A percentile compares a stretch with the other conserved stretches of the same genome.
Conservation (phyloP, 2,329 filamentous ascomycete species). For the Bisporella sp. region DNA sequence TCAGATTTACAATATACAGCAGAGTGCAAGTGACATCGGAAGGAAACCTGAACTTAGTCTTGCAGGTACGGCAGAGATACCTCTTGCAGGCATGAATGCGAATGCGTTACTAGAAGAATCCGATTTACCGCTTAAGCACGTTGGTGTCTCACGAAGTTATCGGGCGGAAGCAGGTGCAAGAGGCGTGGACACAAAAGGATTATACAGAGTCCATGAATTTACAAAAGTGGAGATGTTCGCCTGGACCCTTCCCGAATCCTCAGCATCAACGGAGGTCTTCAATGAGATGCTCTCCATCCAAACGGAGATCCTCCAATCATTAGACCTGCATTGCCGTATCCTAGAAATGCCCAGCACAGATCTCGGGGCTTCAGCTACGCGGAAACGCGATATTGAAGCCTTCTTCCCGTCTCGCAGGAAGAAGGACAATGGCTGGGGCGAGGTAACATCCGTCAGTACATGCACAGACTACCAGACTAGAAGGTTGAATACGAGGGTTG, state of each 20-base stretch:
- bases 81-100: slow-evolving; percentile 85
- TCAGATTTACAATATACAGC: slow-evolving; percentile 78
- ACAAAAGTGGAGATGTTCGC: slow-evolving; percentile 98
- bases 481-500: slow-evolving; percentile 69
- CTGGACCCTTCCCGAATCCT: slow-evolving; percentile 62
- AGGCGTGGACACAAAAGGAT: slow-evolving; percentile 83
- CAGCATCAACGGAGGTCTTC: slow-evolving; percentile 54
- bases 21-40: slow-evolving; percentile 54
- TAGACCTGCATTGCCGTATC: slow-evolving; percentile 79
- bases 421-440: slow-evolving; percentile 74
- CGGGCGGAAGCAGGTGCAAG: slow-evolving; percentile 89
- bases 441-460: slow-evolving; percentile 83
- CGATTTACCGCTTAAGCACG: slow-evolving; percentile 69
- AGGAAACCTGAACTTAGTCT: slow-evolving; percentile 66
- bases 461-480: slow-evolving; percentile 94
- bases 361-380: slow-evolving; percentile 77
- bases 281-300: slow-evolving; percentile 84
- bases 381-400: slow-evolving; percentile 91
- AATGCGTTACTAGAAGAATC: slow-evolving; percentile 57
- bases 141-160: slow-evolving; percentile 87
- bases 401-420: slow-evolving; percentile 76
- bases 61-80: slow-evolving; percentile 89
- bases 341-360: slow-evolving; percentile 89
- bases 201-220: slow-evolving; percentile 97
- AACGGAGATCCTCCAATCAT: slow-evolving; percentile 68